A percentile compares a stretch with the other conserved stretches of the same genome.
phyloP scores from a whole-genome alignment of 257 asterid genomes.

The Verbena officinalis region DNA sequence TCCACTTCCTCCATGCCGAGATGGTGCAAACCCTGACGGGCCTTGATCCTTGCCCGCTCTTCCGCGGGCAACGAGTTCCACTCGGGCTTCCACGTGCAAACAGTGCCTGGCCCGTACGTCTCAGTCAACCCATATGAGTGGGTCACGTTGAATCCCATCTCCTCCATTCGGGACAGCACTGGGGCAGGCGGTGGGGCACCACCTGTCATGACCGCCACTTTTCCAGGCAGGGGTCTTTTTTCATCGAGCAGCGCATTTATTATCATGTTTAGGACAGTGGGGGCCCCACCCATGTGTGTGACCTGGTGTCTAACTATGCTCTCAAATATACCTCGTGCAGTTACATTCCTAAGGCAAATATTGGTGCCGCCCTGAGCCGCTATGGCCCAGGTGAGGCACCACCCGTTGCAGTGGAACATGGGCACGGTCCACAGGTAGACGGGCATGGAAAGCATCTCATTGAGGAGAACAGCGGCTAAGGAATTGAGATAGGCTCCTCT shows the following conservation, averaged over 20 bases:
- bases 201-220: constrained; percentile 54
- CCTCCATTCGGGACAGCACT: constrained; percentile 42
- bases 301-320: constrained; percentile 44
- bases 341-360: constrained; percentile 48
- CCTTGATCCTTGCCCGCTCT: constrained; percentile 33
- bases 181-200: constrained; percentile 54
- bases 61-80: constrained; percentile 32
- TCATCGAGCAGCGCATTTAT: constrained; percentile 36
- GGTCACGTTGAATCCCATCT: constrained; percentile 47
- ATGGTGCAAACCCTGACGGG: constrained; percentile 54
- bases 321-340: constrained; percentile 43
- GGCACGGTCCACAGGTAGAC: constrained; percentile 71
- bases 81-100: constrained; percentile 43
- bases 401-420: constrained; percentile 83
- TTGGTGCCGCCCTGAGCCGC: constrained; percentile 84
- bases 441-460: constrained; percentile 46
- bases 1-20: constrained; percentile 56
- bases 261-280: constrained; percentile 49
- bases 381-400: constrained; percentile 78
- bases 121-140: constrained; percentile 70
- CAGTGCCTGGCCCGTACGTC: constrained; percentile 63
- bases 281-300: constrained; percentile 70
- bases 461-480: constrained; percentile 43
- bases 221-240: constrained; percentile 28
- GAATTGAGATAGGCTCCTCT: constrained; percentile 71